Base-by-base conservation (phyloP, 345 rosid species). In the Ceriops decandra region DNA sequence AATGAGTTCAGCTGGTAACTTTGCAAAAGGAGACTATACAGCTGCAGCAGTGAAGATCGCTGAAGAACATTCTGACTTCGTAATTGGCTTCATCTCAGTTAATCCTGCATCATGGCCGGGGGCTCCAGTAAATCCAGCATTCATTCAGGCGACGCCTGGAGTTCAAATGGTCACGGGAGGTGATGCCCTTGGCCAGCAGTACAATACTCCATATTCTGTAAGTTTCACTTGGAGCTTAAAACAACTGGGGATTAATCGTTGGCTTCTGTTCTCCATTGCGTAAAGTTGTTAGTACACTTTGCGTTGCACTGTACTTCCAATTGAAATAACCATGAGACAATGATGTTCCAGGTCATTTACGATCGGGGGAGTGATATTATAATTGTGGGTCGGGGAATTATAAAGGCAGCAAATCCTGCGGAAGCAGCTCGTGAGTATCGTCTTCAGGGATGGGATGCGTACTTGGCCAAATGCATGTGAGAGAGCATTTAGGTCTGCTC, bases 1-100 rank as follows among this genome's bases (percentile, higher is more conserved):
- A 80, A 95, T 95, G 99, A 95, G 99, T 83, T 95, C 99, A 49
- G 98, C 93, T 21, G 99, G 98, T 27, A 95, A 90, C 85, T 87
- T 95, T 32, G 99, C 99, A 13, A 91, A 71, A 30, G 99, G 96
- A 76, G 98, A 90, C 59, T 95, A 95, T 83, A 95, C 99, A 36
- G 89, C 96, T 52, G 87, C 91, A 57, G 99, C 98, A 0, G 90
- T 87, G 62, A 91, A 91, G 81, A 90, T 90, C 66, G 99, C 98
- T 3, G 97, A 95, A 65, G 84, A 91, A 20, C 97, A 90, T 80
- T 91, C 98, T 4, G 97, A 95, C 82, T 95, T 91, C 62, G 98
- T 95, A 66, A 86, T 95, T 52, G 99, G 99, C 31, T 95, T 95
- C 84, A 91, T 95, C 73, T 95, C 99, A 4, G 97, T 95, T 24